Evolutionary conservation across 2,329 filamentous ascomycete species (phyloP).

Genomic region (Gnomoniopsis smithogilvyi): DNA sequence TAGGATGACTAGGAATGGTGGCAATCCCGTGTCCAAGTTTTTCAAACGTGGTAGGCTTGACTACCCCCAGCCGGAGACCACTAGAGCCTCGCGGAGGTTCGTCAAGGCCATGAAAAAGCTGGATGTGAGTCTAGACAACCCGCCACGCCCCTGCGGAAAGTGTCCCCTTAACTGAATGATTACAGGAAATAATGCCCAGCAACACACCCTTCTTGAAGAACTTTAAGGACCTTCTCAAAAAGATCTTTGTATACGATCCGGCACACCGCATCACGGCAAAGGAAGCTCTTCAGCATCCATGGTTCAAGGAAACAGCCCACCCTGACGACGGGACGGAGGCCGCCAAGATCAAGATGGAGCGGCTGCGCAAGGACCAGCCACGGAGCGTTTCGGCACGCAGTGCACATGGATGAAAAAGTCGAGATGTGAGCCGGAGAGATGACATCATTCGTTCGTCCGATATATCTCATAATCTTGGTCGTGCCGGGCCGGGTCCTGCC

Average conservation of each 20-base stretch:
- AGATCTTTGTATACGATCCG: slow-evolving; percentile 68
- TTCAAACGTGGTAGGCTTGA: slow-evolving; percentile 65
- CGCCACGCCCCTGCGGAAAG: slow-evolving; percentile 5
- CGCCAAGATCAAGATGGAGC: slow-evolving; percentile 58
- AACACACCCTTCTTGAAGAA: slow-evolving; percentile 57
- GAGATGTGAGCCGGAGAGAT: background rate
- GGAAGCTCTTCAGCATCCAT: slow-evolving; percentile 62
- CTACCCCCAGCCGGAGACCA: slow-evolving; percentile 62
- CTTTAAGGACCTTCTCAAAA: slow-evolving; percentile 62
- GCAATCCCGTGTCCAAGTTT: slow-evolving; percentile 65
- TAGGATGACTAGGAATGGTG: slow-evolving; percentile 54
- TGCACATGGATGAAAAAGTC: slow-evolving; percentile 16
- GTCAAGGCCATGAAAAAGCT: slow-evolving; percentile 71
- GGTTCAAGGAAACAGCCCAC: slow-evolving; percentile 62
- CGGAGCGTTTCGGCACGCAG: slow-evolving; percentile 13
- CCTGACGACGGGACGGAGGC: slow-evolving; percentile 68
- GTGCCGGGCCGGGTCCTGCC: background rate
- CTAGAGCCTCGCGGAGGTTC: slow-evolving; percentile 61
- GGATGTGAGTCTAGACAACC: slow-evolving; percentile 43
- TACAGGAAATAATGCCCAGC: slow-evolving; percentile 61
- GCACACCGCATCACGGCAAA: slow-evolving; percentile 63
- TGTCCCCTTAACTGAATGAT: slow-evolving; percentile 19
- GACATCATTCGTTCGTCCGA: slow-evolving; percentile 4
- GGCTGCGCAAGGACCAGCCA: slow-evolving; percentile 39
- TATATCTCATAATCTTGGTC: slow-evolving; percentile 13